A percentile compares a stretch with the other conserved stretches of the same genome.
Conservation (phyloP, 148 eudicot species). For the Diospyros kaki region DNA sequence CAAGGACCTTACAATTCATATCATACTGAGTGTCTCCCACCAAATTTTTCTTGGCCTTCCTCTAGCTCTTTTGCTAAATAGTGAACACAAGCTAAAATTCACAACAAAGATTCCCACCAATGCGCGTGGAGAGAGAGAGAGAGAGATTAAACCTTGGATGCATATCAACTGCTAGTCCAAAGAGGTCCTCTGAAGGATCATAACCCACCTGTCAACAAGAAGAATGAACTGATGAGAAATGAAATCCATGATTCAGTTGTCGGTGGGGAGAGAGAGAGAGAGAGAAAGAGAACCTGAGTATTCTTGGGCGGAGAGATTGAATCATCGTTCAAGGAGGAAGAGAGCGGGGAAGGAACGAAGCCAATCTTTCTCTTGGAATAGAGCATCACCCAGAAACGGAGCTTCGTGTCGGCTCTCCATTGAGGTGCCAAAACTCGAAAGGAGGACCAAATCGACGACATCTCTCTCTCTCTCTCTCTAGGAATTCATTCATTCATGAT, state of each 20-base stretch:
- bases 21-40: no score
- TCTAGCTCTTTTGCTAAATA: no score
- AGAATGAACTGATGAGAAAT: not conserved
- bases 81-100: no score
- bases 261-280: not conserved
- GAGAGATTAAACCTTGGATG: constrained; percentile 46
- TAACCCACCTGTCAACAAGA: constrained; percentile 36
- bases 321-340: constrained; percentile 38
- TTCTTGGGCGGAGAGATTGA: constrained; percentile 32
- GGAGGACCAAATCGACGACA: constrained; percentile 41
- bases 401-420: constrained; percentile 18
- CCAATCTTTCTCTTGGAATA: constrained; percentile 20
- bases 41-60: no score
- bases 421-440: constrained; percentile 35
- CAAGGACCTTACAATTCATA: no score
- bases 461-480: constrained; percentile 11
- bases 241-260: not conserved
- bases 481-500: not conserved
- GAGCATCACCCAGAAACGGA: constrained; percentile 17
- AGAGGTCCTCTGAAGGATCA: constrained; percentile 65
- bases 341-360: constrained; percentile 10
- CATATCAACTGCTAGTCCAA: constrained; percentile 44
- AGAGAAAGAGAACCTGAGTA: constrained; percentile 29
- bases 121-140: not conserved
- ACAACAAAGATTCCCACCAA: no score